Percentiles rank a stretch among this genome's conserved stretches.
phyloP scores from a whole-genome alignment of 1,284 basidiomycete species.

The Mycosarcoma maydis region DNA sequence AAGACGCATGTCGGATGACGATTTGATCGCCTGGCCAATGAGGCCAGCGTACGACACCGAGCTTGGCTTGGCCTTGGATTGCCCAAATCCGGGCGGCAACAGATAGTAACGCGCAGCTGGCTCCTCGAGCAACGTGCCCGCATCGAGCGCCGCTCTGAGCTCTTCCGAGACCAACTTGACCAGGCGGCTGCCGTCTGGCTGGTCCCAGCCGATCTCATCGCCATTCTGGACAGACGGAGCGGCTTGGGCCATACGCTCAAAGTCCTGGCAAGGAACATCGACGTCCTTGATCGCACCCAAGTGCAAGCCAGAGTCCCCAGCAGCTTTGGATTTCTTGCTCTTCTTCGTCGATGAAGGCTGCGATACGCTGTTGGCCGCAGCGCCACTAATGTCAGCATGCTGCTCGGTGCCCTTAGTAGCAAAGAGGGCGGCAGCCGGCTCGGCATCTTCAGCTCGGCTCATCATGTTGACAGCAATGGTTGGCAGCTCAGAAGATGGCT shows the following conservation, averaged over 20 bases:
- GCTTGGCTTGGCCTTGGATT: conserved; percentile 57
- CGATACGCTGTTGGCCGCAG: conserved; percentile 7
- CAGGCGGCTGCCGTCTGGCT: conserved; percentile 60
- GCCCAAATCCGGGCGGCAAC: conserved; percentile 59
- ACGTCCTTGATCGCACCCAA: conserved; percentile 25
- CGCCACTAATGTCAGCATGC: neutral
- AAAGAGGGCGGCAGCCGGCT: conserved; percentile 9
- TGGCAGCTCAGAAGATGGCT: conserved; percentile 5
- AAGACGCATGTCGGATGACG: conserved; percentile 82
- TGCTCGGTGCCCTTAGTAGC: conserved; percentile 5
- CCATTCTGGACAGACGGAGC: conserved; percentile 37
- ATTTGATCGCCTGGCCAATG: conserved; percentile 91
- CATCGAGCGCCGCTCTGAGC: conserved; percentile 60
- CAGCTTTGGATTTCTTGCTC: conserved; percentile 27
- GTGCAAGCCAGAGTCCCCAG: conserved; percentile 17
- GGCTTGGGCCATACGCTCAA: conserved; percentile 36
- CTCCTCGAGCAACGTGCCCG: conserved; percentile 56
- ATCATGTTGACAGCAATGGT: conserved; percentile 14
- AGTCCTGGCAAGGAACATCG: conserved; percentile 39
- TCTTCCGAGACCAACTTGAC: conserved; percentile 66
- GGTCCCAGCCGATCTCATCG: conserved; percentile 59
- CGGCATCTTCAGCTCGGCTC: conserved; percentile 17
- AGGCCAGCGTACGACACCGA: conserved; percentile 85
- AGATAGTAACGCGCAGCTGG: conserved; percentile 61
- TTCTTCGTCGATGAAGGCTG: conserved; percentile 24